Conservation (phyloP, 1,284 basidiomycete species). For the Pholiota adiposa region DNA sequence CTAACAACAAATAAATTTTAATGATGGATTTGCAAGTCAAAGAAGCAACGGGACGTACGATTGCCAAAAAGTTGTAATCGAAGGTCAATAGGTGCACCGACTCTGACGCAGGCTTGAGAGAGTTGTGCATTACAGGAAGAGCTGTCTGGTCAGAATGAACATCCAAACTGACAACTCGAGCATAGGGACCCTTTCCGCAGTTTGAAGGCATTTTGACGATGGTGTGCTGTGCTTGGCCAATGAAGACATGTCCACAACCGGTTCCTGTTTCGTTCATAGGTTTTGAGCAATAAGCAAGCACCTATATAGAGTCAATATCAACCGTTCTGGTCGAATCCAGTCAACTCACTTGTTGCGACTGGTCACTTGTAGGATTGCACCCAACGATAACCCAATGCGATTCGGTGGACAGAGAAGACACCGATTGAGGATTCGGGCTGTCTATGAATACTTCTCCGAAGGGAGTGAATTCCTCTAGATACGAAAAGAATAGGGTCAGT, state of each 20-base stretch:
- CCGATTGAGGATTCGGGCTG: slow-evolving; percentile 29
- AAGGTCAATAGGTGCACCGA: slow-evolving; percentile 22
- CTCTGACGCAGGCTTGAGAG: slow-evolving; percentile 15
- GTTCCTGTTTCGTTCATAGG: slow-evolving; percentile 18
- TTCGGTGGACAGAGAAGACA: slow-evolving; percentile 23
- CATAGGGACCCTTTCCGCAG: slow-evolving; percentile 30
- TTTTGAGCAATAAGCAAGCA: slow-evolving; percentile 23
- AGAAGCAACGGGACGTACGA: not conserved
- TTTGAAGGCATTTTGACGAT: slow-evolving; percentile 28
- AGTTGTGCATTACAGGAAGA: slow-evolving; percentile 11
- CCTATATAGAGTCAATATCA: slow-evolving; percentile 11
- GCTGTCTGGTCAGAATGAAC: slow-evolving; percentile 22
- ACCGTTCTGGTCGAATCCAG: not conserved
- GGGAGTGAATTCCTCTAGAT: slow-evolving; percentile 11
- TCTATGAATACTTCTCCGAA: slow-evolving; percentile 34
- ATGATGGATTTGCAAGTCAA: not conserved
- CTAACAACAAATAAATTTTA: not conserved
- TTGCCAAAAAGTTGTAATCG: slow-evolving; percentile 28
- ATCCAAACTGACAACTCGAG: slow-evolving; percentile 22
- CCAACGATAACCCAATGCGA: slow-evolving; percentile 30
- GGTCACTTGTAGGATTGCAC: slow-evolving; percentile 27
- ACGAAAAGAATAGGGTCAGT: not conserved
- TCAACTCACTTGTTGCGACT: slow-evolving; percentile 19
- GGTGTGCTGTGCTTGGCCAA: slow-evolving; percentile 28
- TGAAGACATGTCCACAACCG: slow-evolving; percentile 31